phyloP scores from a whole-genome alignment of 768 basidiomycete species.

The Plicaturopsis crispa region DNA sequence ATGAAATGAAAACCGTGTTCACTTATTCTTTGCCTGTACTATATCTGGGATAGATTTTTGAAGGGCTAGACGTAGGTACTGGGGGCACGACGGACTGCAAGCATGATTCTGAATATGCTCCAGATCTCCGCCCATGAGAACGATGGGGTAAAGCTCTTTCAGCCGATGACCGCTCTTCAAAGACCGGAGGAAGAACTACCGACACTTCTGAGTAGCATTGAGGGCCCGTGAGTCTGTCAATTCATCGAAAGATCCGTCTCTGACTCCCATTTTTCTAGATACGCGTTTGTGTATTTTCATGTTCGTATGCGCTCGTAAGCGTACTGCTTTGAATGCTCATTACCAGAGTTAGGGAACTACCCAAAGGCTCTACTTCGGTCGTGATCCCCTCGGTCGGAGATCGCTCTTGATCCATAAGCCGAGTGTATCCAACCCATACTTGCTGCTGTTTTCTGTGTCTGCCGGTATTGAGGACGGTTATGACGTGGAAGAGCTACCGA shows the following conservation, averaged over 20 bases:
- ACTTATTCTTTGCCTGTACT: neutral
- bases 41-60: constrained; percentile 50
- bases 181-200: constrained; percentile 36
- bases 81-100: no score
- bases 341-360: no score
- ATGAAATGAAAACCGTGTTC: neutral
- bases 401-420: constrained; percentile 74
- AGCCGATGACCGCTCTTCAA: constrained; percentile 15
- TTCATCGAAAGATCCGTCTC: neutral
- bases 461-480: constrained; percentile 36
- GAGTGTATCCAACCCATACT: constrained; percentile 34
- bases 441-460: constrained; percentile 64
- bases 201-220: constrained; percentile 48
- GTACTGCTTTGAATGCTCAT: no score
- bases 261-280: no score
- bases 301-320: no score
- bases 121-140: constrained; percentile 61
- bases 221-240: constrained; percentile 66
- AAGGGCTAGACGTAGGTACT: constrained; percentile 60
- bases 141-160: constrained; percentile 55
- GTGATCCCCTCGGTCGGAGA: constrained; percentile 81
- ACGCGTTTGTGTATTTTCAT: constrained; percentile 76
- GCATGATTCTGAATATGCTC: no score
- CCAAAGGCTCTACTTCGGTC: constrained; percentile 64
- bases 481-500: constrained; percentile 54